Evolutionary conservation across 2,329 filamentous ascomycete species (phyloP).

Genomic region (Cryoendolithus antarcticus): DNA sequence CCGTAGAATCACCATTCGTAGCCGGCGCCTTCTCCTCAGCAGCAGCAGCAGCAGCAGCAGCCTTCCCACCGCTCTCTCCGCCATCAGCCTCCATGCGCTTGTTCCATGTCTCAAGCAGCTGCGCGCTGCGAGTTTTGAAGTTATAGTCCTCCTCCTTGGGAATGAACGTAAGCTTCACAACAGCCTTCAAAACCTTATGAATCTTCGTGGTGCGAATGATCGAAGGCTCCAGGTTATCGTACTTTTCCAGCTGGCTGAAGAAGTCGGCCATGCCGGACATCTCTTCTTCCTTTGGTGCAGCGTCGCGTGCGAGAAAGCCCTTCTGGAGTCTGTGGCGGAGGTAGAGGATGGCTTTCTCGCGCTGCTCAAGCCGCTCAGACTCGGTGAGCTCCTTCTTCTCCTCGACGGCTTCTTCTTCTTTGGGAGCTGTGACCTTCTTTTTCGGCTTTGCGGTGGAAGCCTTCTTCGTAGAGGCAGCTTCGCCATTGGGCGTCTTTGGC

Average conservation of each 20-base stretch:
- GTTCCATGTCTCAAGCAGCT: slow-evolving; percentile 79
- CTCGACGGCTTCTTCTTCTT: slow-evolving; percentile 46
- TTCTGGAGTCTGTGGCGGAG: slow-evolving; percentile 91
- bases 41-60: slow-evolving; percentile 11
- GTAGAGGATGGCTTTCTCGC: slow-evolving; percentile 65
- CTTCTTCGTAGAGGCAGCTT: slow-evolving; percentile 25
- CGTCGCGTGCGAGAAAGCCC: slow-evolving; percentile 74
- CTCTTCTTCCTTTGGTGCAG: slow-evolving; percentile 70
- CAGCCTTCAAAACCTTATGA: slow-evolving; percentile 93
- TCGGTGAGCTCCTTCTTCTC: slow-evolving; percentile 42
- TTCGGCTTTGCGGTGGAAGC: slow-evolving; percentile 42
- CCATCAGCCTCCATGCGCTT: slow-evolving; percentile 46
- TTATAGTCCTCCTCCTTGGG: slow-evolving; percentile 78
- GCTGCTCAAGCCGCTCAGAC: slow-evolving; percentile 43
- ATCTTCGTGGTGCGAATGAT: slow-evolving; percentile 92
- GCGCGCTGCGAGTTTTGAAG: slow-evolving; percentile 73
- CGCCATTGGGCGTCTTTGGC: slow-evolving; percentile 27
- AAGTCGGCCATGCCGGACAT: slow-evolving; percentile 69
- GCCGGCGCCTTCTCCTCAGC: slow-evolving; percentile 23
- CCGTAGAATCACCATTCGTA: slow-evolving; percentile 8
- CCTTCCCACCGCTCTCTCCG: neutral
- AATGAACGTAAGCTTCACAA: slow-evolving; percentile 75
- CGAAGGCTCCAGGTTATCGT: slow-evolving; percentile 68
- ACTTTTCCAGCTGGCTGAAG: slow-evolving; percentile 67
- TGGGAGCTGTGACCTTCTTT: slow-evolving; percentile 37